Base-by-base conservation (phyloP, 306 rosid genomes). In the Fagus sylvatica region DNA sequence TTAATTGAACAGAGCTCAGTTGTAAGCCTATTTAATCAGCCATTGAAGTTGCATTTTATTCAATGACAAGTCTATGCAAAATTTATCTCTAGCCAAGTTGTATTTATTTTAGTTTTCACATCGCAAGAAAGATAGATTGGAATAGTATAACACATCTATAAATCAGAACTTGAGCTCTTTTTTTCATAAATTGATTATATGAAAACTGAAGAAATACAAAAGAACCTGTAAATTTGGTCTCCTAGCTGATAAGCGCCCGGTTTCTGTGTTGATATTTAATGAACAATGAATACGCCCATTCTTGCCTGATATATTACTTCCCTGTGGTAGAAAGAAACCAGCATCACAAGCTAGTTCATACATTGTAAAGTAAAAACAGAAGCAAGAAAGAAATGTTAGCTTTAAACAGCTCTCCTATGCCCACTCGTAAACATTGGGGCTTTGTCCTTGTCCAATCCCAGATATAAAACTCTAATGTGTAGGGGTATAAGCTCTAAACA, bases 241-340 rank as follows among this genome's bases (percentile, higher is more conserved):
- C 79, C 98, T 93, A 75, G 98, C 98, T 57, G 97, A 94, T 79
- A 94, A 86, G 61, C 97, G 96, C 75, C 98, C 97, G 1, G 97
- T 94, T 89, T 94, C 97, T 0, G 97, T 92, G 84, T 92, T 94
- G 82, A 94, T 92, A 85, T 90, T 94, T 62, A 94, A 84, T 40
- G 98, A 94, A 81, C 97, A 94, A 86, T 94, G 98, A 78, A 94
- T 84, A 74, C 97, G 95, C 28, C 78, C 80, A 82, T 94, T 91
- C 78, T 80, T 92, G 80, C 97, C 95, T 1, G 97, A 89, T 83
- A 94, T 85, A 84, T 92, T 92, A 80, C 85, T 88, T 69, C 97
- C 93, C 98, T 94, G 90, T 53, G 17, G 81, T 57, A 53, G 73
- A 86, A 79, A 74, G 34, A 81, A 77, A 77, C 74, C 78, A 74